A percentile compares a stretch with the other conserved stretches of the same genome.
These are phyloP conservation scores for Jackrogersella multiformis DNA, from an alignment of 495 filamentous ascomycete genomes.

Conservation along the genomic window DNA sequence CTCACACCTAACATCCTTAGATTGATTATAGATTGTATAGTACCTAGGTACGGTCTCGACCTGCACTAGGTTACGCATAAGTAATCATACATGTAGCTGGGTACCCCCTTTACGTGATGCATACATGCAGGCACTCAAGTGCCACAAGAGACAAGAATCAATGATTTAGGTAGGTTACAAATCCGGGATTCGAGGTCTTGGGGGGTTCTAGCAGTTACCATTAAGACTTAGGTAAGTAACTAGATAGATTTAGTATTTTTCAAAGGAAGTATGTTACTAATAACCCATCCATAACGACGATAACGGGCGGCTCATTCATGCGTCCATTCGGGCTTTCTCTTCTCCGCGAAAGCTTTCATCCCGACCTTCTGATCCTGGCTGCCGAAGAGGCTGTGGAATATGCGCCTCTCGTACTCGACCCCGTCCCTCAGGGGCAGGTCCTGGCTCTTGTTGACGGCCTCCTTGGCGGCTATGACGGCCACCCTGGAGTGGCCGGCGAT, in stretches of 20 bases:
- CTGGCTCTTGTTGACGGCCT: constrained; percentile 97
- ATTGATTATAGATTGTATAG: no score
- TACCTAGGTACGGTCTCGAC: no score
- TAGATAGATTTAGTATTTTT: neutral
- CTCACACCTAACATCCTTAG: neutral
- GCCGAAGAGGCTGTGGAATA: constrained; percentile 94
- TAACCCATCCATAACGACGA: no score
- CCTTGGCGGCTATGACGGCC: constrained; percentile 90
- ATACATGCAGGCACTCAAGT: no score
- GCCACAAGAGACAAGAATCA: no score
- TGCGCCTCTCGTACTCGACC: constrained; percentile 89
- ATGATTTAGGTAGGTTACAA: no score
- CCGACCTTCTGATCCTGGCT: constrained; percentile 96
- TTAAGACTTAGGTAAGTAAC: no score
- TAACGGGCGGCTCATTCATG: constrained; percentile 66
- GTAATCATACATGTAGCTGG: no score
- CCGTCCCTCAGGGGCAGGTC: constrained; percentile 86
- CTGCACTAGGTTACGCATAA: no score
- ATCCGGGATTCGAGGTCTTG: no score
- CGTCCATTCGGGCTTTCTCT: constrained; percentile 92
- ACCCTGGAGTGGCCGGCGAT: constrained; percentile 85
- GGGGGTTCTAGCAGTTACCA: no score
- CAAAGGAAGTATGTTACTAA: neutral
- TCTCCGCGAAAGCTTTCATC: constrained; percentile 94
- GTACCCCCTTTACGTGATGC: no score